Percentiles rank a stretch among this genome's conserved stretches.
These are phyloP conservation scores for Brassica hybrid DNA, from an alignment of 441 rosid species.

Conservation along the genomic window DNA sequence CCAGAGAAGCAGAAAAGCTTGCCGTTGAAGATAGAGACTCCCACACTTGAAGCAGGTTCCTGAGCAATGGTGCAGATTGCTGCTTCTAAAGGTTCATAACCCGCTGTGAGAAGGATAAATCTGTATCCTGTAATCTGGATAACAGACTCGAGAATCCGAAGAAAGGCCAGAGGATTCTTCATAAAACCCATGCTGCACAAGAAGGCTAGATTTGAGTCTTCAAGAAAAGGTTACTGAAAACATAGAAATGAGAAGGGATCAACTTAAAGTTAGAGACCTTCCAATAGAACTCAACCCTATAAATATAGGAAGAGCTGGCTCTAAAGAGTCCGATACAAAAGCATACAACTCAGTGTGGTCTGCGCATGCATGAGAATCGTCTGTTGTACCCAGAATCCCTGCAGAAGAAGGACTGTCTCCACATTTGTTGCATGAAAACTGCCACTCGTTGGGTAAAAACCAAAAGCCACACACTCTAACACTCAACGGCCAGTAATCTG, in stretches of 20 bases:
- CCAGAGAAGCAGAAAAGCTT: constrained; percentile 83
- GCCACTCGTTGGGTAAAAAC: constrained; percentile 87
- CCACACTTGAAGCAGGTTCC: constrained; percentile 44
- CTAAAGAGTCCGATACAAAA: constrained; percentile 50
- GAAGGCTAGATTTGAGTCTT: neutral
- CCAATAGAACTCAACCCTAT: constrained; percentile 84
- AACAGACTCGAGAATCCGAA: constrained; percentile 66
- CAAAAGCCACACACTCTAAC: constrained; percentile 85
- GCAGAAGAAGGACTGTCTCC: constrained; percentile 51
- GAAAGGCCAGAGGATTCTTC: constrained; percentile 73
- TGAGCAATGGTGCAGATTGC: constrained; percentile 52
- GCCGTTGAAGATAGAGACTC: constrained; percentile 61
- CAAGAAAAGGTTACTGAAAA: neutral
- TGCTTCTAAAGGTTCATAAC: constrained; percentile 74
- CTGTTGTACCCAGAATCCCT: constrained; percentile 40
- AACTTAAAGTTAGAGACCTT: constrained; percentile 57
- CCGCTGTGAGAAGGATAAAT: constrained; percentile 82
- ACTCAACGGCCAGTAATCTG: constrained; percentile 93
- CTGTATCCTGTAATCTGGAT: constrained; percentile 61
- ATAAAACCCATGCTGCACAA: constrained; percentile 88
- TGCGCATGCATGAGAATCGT: constrained; percentile 51
- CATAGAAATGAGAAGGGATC: constrained; percentile 6
- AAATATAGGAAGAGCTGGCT: constrained; percentile 63
- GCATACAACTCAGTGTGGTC: constrained; percentile 60
- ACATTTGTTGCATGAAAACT: constrained; percentile 79